Base-by-base conservation (phyloP, 2,329 filamentous ascomycete species). In the Aspergillus bombycis region DNA sequence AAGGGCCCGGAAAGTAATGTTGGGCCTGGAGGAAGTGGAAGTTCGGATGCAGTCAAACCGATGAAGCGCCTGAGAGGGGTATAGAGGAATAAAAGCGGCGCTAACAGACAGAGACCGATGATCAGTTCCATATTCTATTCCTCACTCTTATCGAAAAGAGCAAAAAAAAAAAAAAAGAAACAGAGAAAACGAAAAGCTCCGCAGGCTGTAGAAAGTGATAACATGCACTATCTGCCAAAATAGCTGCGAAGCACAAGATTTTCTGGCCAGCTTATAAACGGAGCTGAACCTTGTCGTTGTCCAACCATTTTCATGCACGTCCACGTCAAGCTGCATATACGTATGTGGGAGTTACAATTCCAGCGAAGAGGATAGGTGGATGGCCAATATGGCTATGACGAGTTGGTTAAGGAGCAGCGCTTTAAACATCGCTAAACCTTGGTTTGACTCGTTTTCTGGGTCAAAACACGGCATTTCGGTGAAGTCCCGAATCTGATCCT, bases 11-110 rank as follows among this genome's bases (percentile, higher is more conserved):
- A 57, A 23, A 63, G 30, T n/a, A 65, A 34, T 23, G 23, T 61
- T 14, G 63, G 62, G 10, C 64, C 64, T 6, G 64, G 64, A 14
- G 64, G 62, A 21, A 66, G 62, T 16, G 56, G 59, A 11, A 23
- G 38, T 43, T 41, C 48, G 2, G 57, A 23, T 32, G 30, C 9
- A 23, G 34, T 43, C 28, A n/a, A 16, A 11, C 28, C 16, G 26
- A 48, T 21, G 10, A 38, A 16, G 32, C 54, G 21, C 12, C 14
- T 38, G 28, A 57, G 38, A 46, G 41, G 55, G 12, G 30, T 23
- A 38, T 26, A 45, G 16, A 58, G 32, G 16, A 50, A 26, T 34
- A 58, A 21, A 30, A 58, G 19, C 4, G 43, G n/a, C 6, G 23
- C 57, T 10, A 34, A 28, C 19, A 58, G 32, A 23, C 26, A 58